Conservation (phyloP, 23 red algal species). For the Gracilaria vermiculophylla region DNA sequence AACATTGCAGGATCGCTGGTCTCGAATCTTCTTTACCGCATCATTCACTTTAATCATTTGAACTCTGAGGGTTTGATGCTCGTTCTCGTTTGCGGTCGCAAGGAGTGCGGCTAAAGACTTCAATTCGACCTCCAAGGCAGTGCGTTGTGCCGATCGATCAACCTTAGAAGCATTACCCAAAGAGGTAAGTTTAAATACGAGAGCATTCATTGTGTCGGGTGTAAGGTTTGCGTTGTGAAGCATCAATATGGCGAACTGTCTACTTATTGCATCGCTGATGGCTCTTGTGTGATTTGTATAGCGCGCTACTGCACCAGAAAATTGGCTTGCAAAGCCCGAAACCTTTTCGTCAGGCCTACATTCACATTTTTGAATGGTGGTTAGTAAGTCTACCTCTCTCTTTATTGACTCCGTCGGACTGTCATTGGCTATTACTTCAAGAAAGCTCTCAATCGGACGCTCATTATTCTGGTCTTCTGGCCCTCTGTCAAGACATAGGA, state of each 20-base stretch:
- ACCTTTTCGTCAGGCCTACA: background rate
- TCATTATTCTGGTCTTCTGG: no score
- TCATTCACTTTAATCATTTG: background rate
- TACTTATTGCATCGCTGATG: background rate
- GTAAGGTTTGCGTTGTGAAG: constrained; percentile 16
- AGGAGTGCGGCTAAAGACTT: background rate
- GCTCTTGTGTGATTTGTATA: background rate
- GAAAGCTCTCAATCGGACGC: no score
- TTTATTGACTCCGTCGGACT: no score
- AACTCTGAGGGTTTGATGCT: background rate
- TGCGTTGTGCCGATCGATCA: no score
- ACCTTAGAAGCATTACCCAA: no score
- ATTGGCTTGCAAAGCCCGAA: background rate
- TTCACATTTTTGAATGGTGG: background rate
- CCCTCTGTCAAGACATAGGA: no score
- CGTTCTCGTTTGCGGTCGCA: background rate
- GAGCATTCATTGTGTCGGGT: constrained; percentile 24
- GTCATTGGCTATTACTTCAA: no score
- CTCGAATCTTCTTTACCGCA: background rate
- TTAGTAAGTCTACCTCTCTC: constrained; percentile 6
- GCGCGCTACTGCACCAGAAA: background rate
- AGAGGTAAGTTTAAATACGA: background rate
- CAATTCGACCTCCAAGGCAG: no score
- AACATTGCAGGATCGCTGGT: background rate
- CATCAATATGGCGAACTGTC: constrained; percentile 20